phyloP scores from a whole-genome alignment of 73 alveolate genomes.

The Paramecium primaurelia region DNA sequence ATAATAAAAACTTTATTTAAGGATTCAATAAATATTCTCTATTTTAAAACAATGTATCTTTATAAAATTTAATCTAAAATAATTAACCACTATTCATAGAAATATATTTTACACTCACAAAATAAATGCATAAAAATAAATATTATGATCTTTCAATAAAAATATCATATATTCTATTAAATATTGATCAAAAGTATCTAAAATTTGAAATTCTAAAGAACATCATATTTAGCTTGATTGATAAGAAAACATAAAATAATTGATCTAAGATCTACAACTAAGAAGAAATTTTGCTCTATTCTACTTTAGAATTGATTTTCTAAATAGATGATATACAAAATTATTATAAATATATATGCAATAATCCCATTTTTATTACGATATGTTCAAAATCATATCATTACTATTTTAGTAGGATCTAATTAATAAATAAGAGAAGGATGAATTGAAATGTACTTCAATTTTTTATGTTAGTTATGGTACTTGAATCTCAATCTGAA shows the following conservation, averaged over 20 bases:
- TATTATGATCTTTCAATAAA: not conserved
- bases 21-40: not conserved
- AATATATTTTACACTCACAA: not conserved
- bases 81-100: not conserved
- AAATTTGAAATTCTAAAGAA: not conserved
- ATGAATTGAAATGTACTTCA: not conserved
- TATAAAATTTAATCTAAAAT: not conserved
- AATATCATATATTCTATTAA: not conserved
- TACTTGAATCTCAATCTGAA: not conserved
- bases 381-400: slow-evolving; percentile 19
- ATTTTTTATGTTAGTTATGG: not conserved
- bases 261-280: not conserved
- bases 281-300: not conserved
- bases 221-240: not conserved
- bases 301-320: not conserved
- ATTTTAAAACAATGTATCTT: not conserved
- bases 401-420: not conserved
- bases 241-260: not conserved
- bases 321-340: not conserved
- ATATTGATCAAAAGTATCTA: not conserved
- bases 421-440: not conserved
- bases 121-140: too few species aligned
- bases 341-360: not conserved
- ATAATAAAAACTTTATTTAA: not conserved
- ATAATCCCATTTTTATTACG: slow-evolving; percentile 26